Evolutionary conservation across 2,329 filamentous ascomycete species (phyloP).

Genomic region (Herpomyces periplanetae): DNA sequence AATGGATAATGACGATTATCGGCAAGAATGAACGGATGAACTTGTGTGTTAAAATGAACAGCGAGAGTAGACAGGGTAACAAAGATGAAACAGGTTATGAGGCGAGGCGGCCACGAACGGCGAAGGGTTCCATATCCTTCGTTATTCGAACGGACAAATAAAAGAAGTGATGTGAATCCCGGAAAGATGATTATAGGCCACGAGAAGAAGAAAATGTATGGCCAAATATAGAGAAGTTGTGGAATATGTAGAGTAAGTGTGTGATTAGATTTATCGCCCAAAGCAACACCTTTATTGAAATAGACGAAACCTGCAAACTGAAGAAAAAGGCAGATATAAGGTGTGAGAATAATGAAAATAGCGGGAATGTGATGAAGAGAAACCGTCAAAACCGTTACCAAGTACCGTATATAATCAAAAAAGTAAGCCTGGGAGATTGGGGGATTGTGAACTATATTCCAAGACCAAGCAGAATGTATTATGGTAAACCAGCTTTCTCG

Average conservation of each 20-base stretch:
- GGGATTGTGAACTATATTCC: too few species aligned
- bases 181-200: constrained; percentile 19
- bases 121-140: too few species aligned
- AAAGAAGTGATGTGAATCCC: constrained; percentile 5
- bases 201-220: constrained; percentile 61
- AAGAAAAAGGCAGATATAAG: constrained; percentile 19
- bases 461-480: too few species aligned
- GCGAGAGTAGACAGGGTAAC: constrained; percentile 10
- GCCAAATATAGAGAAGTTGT: constrained; percentile 85
- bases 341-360: constrained; percentile 9
- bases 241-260: constrained; percentile 52
- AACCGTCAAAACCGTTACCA: too few species aligned
- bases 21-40: constrained; percentile 78
- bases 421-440: too few species aligned
- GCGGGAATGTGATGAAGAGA: constrained; percentile 8
- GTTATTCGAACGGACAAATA: constrained; percentile 6
- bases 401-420: too few species aligned
- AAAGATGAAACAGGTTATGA: constrained; percentile 7
- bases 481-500: too few species aligned
- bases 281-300: constrained; percentile 67
- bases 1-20: constrained; percentile 95
- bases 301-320: constrained; percentile 33
- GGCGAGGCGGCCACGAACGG: constrained; percentile 6
- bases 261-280: constrained; percentile 82
- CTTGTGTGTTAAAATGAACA: constrained; percentile 51